phyloP scores from a whole-genome alignment of 73 alveolate genomes.

The Effrenium voratum region DNA sequence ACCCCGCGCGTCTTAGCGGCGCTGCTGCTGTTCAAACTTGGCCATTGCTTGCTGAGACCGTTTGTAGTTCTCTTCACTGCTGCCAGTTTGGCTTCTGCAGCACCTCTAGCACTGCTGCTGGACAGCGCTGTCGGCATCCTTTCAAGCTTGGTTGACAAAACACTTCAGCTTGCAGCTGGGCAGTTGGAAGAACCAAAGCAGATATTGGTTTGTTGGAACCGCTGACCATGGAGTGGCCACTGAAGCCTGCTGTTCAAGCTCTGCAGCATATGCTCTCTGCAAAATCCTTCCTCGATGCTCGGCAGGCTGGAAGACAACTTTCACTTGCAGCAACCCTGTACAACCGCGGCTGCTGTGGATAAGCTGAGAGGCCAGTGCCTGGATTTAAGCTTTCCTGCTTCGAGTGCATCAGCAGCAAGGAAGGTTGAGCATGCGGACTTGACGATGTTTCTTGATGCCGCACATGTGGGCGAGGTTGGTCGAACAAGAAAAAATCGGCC shows the following conservation, averaged over 20 bases:
- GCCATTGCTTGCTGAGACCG: constrained; percentile 11
- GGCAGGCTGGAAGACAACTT: not conserved
- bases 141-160: not conserved
- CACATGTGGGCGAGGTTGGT: not conserved
- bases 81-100: not conserved
- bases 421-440: not conserved
- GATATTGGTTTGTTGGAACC: constrained; percentile 7
- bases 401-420: not conserved
- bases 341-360: constrained; percentile 1
- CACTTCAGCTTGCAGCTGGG: not conserved
- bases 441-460: not conserved
- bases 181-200: constrained; percentile 6
- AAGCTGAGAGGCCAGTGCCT: constrained; percentile 9
- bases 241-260: not conserved
- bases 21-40: not conserved
- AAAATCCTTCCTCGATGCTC: not conserved
- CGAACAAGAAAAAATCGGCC: no score
- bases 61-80: not conserved
- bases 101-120: not conserved
- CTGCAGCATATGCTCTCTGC: not conserved
- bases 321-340: constrained; percentile 24
- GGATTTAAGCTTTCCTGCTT: not conserved
- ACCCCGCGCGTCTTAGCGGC: no score
- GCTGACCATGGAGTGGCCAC: not conserved
- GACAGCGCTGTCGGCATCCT: not conserved